Conservation (phyloP, 306 rosid genomes). For the Glycine latifolia region DNA sequence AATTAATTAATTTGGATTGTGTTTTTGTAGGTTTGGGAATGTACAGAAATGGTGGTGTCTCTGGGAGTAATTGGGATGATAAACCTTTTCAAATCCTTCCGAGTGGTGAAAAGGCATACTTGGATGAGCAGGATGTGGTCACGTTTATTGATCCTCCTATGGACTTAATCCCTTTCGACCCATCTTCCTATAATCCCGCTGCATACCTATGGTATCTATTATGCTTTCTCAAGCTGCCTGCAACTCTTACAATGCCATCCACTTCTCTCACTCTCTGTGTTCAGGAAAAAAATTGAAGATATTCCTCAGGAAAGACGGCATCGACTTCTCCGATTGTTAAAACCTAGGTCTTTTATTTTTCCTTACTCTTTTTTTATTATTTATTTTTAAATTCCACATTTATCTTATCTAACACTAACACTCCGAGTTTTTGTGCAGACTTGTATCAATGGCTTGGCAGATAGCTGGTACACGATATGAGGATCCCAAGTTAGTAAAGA, state of each 20-base stretch:
- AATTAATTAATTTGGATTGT: conserved; percentile 3
- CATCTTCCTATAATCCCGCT: conserved; percentile 81
- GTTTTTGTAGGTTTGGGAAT: conserved; percentile 48
- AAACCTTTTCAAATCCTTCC: conserved; percentile 72
- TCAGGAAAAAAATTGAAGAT: conserved; percentile 89
- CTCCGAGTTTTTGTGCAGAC: conserved; percentile 59
- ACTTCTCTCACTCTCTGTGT: conserved; percentile 18
- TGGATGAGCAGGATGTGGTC: conserved; percentile 80
- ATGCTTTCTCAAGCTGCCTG: not conserved
- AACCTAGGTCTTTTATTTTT: conserved; percentile 64
- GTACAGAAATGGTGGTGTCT: conserved; percentile 32
- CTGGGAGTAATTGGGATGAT: conserved; percentile 67
- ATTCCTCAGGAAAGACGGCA: conserved; percentile 85
- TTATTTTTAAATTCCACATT: not conserved
- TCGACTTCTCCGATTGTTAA: conserved; percentile 66
- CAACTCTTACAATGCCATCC: not conserved
- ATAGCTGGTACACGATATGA: conserved; percentile 81
- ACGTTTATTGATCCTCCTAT: conserved; percentile 86
- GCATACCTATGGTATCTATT: conserved; percentile 73
- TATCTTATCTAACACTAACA: conserved; percentile 10
- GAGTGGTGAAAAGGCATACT: conserved; percentile 61
- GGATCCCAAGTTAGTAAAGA: conserved; percentile 75
- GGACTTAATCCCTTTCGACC: conserved; percentile 73
- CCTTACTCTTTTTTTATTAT: not conserved
- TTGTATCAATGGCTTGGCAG: conserved; percentile 83